A percentile compares a stretch with the other conserved stretches of the same genome.
Evolutionary conservation across 1,284 basidiomycete genomes (phyloP).

Genomic region (Xanthoconium separans): DNA sequence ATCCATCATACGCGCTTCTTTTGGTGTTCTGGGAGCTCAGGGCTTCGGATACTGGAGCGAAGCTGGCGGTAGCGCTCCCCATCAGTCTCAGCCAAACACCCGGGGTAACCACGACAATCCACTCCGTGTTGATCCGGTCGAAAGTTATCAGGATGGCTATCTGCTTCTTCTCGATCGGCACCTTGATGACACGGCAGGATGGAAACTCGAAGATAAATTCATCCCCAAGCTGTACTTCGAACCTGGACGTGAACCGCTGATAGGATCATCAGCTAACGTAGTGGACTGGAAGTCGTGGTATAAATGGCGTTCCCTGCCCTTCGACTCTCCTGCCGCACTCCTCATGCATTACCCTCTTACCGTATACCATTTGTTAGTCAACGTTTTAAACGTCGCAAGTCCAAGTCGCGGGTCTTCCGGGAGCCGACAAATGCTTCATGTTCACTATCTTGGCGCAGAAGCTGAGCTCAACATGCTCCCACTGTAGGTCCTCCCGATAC

Average conservation of each 20-base stretch:
- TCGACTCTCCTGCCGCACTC: constrained; percentile 41
- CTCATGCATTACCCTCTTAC: constrained; percentile 42
- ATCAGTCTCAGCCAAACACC: constrained; percentile 25
- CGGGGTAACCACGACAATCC: background rate
- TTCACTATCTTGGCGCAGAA: constrained; percentile 41
- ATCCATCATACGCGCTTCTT: constrained; percentile 36
- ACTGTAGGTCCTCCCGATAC: constrained; percentile 30
- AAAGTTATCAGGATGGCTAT: constrained; percentile 33
- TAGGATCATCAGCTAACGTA: constrained; percentile 26
- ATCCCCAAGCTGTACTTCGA: constrained; percentile 36
- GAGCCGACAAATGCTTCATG: constrained; percentile 27
- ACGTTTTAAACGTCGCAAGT: constrained; percentile 33
- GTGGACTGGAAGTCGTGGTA: constrained; percentile 43
- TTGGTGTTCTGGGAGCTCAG: constrained; percentile 37
- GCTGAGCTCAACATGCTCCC: constrained; percentile 46
- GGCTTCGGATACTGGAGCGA: constrained; percentile 40
- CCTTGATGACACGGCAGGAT: constrained; percentile 36
- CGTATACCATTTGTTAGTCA: constrained; percentile 37
- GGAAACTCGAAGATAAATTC: constrained; percentile 37
- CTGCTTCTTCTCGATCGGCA: constrained; percentile 31
- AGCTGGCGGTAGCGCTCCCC: constrained; percentile 33
- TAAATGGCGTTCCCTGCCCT: constrained; percentile 38
- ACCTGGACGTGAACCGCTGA: constrained; percentile 20
- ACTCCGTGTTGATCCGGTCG: constrained; percentile 9
- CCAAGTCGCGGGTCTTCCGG: constrained; percentile 24